These are phyloP conservation scores for Metarhizium rileyi DNA, from an alignment of 2,329 filamentous ascomycete genomes.

Conservation along the genomic window DNA sequence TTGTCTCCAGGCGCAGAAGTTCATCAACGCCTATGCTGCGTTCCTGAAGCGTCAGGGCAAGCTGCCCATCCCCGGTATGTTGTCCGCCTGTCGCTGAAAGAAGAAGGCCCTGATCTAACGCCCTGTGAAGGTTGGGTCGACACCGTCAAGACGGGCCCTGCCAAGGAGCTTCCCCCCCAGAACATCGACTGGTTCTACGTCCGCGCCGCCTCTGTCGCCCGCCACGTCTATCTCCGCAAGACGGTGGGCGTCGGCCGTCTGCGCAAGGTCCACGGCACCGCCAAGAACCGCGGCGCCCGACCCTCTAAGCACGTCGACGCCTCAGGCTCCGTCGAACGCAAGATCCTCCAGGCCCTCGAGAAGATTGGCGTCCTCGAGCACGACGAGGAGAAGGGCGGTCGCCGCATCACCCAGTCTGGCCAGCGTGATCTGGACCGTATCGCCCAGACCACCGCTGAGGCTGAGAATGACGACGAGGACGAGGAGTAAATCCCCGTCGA, in stretches of 20 bases:
- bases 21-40: slow-evolving; percentile 75
- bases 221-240: slow-evolving; percentile 99
- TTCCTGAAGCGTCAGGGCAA: slow-evolving; percentile 94
- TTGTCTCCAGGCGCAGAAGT: slow-evolving; percentile 67
- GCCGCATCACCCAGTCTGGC: slow-evolving; percentile 94
- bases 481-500: slow-evolving; percentile 46
- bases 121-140: slow-evolving; percentile 77
- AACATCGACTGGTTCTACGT: slow-evolving; percentile 94
- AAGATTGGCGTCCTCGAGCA: slow-evolving; percentile 98
- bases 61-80: slow-evolving; percentile 79
- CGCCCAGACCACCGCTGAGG: slow-evolving; percentile 69
- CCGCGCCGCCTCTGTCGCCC: slow-evolving; percentile 88
- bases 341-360: slow-evolving; percentile 94
- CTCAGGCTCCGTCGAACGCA: slow-evolving; percentile 91
- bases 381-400: slow-evolving; percentile 97
- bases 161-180: slow-evolving; percentile 97
- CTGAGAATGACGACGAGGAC: slow-evolving; percentile 58
- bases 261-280: slow-evolving; percentile 88
- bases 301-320: slow-evolving; percentile 94
- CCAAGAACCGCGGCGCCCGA: slow-evolving; percentile 92
- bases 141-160: slow-evolving; percentile 95
- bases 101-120: not conserved
- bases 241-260: slow-evolving; percentile 97
- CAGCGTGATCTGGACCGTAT: slow-evolving; percentile 99
- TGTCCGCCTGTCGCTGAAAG: not conserved